These are phyloP conservation scores for Populus euphratica DNA, from an alignment of 345 rosid genomes.

Conservation along the genomic window DNA sequence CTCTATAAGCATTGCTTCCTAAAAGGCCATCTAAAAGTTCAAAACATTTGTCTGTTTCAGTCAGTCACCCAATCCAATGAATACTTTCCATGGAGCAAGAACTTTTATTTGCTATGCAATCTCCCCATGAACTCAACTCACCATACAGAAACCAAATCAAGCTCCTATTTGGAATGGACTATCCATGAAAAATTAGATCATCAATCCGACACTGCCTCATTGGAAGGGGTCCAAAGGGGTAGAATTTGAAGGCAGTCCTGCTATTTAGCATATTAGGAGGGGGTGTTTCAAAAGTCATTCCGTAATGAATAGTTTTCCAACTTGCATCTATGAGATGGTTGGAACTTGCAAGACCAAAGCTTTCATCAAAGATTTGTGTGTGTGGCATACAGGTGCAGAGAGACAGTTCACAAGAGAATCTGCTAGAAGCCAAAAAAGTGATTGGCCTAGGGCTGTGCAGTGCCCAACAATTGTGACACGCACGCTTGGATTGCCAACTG, in stretches of 20 bases:
- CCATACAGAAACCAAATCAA: neutral
- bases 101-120: neutral
- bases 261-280: neutral
- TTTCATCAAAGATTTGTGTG: neutral
- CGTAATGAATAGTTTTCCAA: neutral
- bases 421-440: neutral
- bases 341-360: neutral
- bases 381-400: neutral
- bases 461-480: neutral
- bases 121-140: neutral
- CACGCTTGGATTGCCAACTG: neutral
- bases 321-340: neutral
- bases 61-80: neutral
- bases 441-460: neutral
- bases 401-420: neutral
- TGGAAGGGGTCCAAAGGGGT: neutral
- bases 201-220: neutral
- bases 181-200: neutral
- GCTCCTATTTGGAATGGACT: neutral
- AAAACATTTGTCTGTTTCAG: neutral
- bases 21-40: neutral
- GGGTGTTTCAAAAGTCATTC: neutral
- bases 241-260: neutral
- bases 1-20: neutral
- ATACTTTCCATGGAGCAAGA: neutral